Base-by-base conservation (phyloP, 2,329 filamentous ascomycete species). In the Gremmenia infestans region DNA sequence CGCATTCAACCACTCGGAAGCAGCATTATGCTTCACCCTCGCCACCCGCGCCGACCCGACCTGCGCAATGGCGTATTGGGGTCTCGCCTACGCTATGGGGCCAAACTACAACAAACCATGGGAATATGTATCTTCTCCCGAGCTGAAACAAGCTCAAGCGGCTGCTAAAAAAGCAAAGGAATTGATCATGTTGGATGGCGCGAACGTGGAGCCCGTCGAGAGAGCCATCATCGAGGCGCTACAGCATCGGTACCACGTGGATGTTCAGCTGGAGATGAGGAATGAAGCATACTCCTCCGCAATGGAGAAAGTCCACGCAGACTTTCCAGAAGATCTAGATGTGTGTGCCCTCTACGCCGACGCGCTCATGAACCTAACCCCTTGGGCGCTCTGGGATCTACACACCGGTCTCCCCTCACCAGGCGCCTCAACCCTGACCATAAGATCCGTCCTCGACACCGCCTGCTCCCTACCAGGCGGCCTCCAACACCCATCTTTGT, bases 61-160 rank as follows among this genome's bases (percentile, higher is more conserved):
- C 2, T 87, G 81, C 55, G 77, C 79, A 32, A 82, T 89, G 75
- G 85, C 82, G 3, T 80, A 86, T 64, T 89, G 86, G 86, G 86
- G 86, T 0, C 71, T 88, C 4, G 84, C 88, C 0, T 91, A 88
- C 67, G 76, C 85, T 1, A 72, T 88, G 0, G 89, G 88, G 0
- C 88, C 89, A 3, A 91, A 93, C 66, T 85, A 85, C 70, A 89
- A 92, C 73, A 90, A 91, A 65, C 84, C 88, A 0, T 91, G 89
- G 89, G 79, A 82, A 28, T 77, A 82, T 23, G 90, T 91, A 61
- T 86, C 87, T 53, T 71, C 77, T 1, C 71, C 75, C 0, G 88
- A 91, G 60, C 73, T 86, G 4, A 70, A 74, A 42, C 72, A 74
- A 32, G 80, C 80, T 4, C 73, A 78, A 53, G 55, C 68, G 14